These are phyloP conservation scores for Plasmodium coatneyi DNA, from an alignment of 169 alveolate genomes.

Conservation along the genomic window DNA sequence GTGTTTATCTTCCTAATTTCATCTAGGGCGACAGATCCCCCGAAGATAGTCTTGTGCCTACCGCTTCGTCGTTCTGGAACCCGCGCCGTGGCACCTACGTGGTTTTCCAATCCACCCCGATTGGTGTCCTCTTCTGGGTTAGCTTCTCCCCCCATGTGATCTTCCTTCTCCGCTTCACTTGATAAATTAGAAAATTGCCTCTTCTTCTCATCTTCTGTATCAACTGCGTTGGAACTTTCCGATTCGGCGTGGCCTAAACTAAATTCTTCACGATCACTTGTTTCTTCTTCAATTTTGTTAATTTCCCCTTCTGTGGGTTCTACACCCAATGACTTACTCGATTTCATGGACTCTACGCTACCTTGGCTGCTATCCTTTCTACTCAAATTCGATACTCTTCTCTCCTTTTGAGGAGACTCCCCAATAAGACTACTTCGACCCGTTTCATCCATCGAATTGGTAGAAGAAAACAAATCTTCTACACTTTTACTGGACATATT, in stretches of 20 bases:
- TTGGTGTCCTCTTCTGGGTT: neutral
- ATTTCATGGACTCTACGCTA: neutral
- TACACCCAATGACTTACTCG: neutral
- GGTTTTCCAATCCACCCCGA: neutral
- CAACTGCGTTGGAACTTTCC: neutral
- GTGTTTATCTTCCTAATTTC: neutral
- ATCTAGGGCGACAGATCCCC: neutral
- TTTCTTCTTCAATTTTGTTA: neutral
- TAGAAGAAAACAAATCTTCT: neutral
- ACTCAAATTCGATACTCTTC: neutral
- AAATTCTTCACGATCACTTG: neutral
- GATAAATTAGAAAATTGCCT: neutral
- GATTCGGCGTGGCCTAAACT: neutral
- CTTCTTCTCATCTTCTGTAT: neutral
- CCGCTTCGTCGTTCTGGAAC: neutral
- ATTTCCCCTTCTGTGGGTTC: slow-evolving; percentile 11
- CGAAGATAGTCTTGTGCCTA: neutral
- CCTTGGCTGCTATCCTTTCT: neutral
- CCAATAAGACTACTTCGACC: neutral
- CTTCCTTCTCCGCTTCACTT: neutral
- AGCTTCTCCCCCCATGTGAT: neutral
- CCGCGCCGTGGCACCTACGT: neutral
- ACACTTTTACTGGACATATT: neutral
- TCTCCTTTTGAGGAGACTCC: neutral
- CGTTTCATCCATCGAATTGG: neutral